These are phyloP conservation scores for Entomophthora muscae DNA, from an alignment of 371 early-diverging fungal species.

Conservation along the genomic window DNA sequence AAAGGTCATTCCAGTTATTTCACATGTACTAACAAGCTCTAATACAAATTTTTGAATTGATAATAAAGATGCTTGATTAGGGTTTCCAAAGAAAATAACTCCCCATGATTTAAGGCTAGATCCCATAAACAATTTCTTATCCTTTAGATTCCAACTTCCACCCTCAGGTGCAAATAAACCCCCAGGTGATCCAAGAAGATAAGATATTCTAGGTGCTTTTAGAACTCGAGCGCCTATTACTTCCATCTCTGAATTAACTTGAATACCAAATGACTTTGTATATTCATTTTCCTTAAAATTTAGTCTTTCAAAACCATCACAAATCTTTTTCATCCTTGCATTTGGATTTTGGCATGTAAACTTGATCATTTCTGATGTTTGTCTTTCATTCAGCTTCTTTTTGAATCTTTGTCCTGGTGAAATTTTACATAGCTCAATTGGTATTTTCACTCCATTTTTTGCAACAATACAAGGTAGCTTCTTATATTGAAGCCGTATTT, in stretches of 20 bases:
- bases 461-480: conserved; percentile 72
- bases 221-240: conserved; percentile 49
- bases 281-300: conserved; percentile 30
- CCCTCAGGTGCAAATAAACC: conserved; percentile 48
- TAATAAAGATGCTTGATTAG: conserved; percentile 13
- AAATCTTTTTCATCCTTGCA: conserved; percentile 37
- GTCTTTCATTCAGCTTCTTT: conserved; percentile 57
- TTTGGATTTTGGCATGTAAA: conserved; percentile 66
- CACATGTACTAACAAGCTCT: conserved; percentile 26
- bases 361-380: conserved; percentile 85
- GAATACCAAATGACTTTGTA: conserved; percentile 42
- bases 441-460: conserved; percentile 33
- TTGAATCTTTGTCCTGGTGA: conserved; percentile 55
- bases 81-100: conserved; percentile 43
- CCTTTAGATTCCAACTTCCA: conserved; percentile 86
- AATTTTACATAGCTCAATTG: conserved; percentile 78
- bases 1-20: conserved; percentile 38
- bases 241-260: conserved; percentile 33
- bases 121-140: conserved; percentile 61
- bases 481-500: conserved; percentile 42
- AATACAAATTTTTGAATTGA: conserved; percentile 30
- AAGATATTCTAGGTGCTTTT: conserved; percentile 53
- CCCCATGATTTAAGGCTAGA: conserved; percentile 68
- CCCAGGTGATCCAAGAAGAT: conserved; percentile 25
- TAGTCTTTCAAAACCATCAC: conserved; percentile 22